Percentiles rank a stretch among this genome's conserved stretches.
Conservation (phyloP, 23 red algal species). For the Pyropia haitanensis region DNA sequence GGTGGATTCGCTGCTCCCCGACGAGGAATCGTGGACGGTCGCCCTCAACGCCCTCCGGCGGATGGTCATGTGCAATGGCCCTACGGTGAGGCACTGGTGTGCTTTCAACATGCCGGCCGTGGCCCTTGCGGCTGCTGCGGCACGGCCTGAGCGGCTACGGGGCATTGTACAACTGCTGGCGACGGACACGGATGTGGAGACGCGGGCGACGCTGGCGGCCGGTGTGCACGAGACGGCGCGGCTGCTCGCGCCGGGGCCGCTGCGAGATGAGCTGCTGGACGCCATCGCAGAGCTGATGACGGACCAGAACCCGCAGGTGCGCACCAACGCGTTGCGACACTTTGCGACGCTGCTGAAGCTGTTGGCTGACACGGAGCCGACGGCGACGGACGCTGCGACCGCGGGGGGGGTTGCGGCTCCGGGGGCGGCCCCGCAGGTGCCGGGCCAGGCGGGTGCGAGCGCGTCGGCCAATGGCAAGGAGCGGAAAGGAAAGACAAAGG, state of each 20-base stretch:
- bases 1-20: slow-evolving; percentile 42
- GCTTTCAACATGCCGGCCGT: slow-evolving; percentile 81
- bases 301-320: slow-evolving; percentile 79
- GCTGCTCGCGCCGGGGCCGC: slow-evolving; percentile 33
- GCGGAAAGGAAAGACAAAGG: not conserved
- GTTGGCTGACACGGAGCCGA: slow-evolving; percentile 30
- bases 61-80: slow-evolving; percentile 82
- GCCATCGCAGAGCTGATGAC: slow-evolving; percentile 66
- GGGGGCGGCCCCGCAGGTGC: not conserved
- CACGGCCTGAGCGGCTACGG: slow-evolving; percentile 54
- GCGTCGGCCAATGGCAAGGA: not conserved
- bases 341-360: slow-evolving; percentile 58
- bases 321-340: slow-evolving; percentile 67
- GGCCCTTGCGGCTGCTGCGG: slow-evolving; percentile 23
- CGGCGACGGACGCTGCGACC: not conserved
- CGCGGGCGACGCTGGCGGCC: slow-evolving; percentile 58
- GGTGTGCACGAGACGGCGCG: slow-evolving; percentile 73
- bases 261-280: slow-evolving; percentile 43
- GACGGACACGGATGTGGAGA: slow-evolving; percentile 77
- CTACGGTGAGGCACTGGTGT: slow-evolving; percentile 82
- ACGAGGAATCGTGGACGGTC: slow-evolving; percentile 61
- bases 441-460: not conserved
- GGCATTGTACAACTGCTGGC: slow-evolving; percentile 60
- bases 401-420: not conserved
- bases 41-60: slow-evolving; percentile 66